These are phyloP conservation scores for Saccharomyces hybrid DNA, from an alignment of 1,139 yeast genomes.

Conservation along the genomic window DNA sequence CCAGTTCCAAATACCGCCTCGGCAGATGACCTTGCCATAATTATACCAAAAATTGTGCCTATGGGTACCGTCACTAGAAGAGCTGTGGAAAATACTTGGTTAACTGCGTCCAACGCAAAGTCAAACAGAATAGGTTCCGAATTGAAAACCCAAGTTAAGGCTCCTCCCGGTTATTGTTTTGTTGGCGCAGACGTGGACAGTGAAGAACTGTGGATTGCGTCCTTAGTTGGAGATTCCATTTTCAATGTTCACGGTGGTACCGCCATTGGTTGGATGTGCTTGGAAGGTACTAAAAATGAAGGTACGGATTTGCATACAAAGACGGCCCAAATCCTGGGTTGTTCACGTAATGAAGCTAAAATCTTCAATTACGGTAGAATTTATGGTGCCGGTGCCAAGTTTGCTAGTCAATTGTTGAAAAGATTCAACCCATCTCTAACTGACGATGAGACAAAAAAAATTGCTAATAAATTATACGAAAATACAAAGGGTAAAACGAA, in stretches of 20 bases:
- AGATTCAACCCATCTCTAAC: conserved; percentile 68
- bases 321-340: conserved; percentile 84
- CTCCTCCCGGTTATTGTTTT: conserved; percentile 84
- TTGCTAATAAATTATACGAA: conserved; percentile 62
- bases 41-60: conserved; percentile 72
- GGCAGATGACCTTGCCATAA: conserved; percentile 49
- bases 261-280: conserved; percentile 98
- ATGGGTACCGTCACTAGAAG: conserved; percentile 97
- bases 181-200: conserved; percentile 99
- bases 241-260: conserved; percentile 91
- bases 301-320: conserved; percentile 94
- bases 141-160: conserved; percentile 73
- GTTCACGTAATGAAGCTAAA: conserved; percentile 86
- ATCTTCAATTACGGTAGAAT: conserved; percentile 94
- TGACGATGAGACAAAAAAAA: conserved; percentile 60
- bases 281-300: conserved; percentile 86
- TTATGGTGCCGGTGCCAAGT: conserved; percentile 93
- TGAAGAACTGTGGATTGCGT: conserved; percentile 97
- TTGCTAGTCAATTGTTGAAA: conserved; percentile 73
- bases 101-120: conserved; percentile 94
- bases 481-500: conserved; percentile 69
- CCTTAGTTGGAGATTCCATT: conserved; percentile 85
- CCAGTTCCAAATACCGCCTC: conserved; percentile 27
- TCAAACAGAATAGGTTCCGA: conserved; percentile 83
- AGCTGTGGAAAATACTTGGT: conserved; percentile 96